These are phyloP conservation scores for Gossypioides kirkii DNA, from an alignment of 345 rosid species.

Conservation along the genomic window DNA sequence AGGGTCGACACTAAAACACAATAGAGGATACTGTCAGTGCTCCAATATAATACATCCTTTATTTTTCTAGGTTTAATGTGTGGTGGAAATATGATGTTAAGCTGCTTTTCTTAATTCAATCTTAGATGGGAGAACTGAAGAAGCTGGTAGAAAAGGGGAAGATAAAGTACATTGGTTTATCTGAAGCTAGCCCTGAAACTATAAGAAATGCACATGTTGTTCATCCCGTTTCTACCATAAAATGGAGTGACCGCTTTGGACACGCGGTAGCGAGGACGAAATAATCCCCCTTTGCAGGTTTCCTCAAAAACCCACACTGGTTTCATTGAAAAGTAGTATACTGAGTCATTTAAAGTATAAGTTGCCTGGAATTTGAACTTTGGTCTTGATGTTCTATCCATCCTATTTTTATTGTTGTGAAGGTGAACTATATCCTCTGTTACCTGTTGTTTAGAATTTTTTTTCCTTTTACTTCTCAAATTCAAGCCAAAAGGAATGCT, in stretches of 20 bases:
- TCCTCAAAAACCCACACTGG: not conserved
- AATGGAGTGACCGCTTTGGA: conserved; percentile 28
- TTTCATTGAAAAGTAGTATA: not conserved
- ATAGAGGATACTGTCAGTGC: too few species aligned
- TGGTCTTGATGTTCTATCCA: too few species aligned
- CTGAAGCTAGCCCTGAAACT: conserved; percentile 36
- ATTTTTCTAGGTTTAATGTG: too few species aligned
- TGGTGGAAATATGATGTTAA: not conserved
- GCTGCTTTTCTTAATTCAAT: not conserved
- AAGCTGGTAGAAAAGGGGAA: conserved; percentile 35
- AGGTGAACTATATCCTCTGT: too few species aligned
- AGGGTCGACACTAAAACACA: too few species aligned
- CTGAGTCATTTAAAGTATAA: too few species aligned
- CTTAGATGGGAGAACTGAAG: conserved; percentile 36
- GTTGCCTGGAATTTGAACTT: too few species aligned
- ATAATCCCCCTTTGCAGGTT: conserved; percentile 27
- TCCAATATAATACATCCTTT: too few species aligned
- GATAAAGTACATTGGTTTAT: conserved; percentile 36
- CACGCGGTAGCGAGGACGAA: too few species aligned
- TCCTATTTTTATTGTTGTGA: too few species aligned
- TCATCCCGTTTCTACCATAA: conserved; percentile 38
- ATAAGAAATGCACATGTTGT: conserved; percentile 35
- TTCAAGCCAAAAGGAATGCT: not conserved
- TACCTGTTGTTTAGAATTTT: too few species aligned
- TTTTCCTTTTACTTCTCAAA: too few species aligned